Conservation (phyloP, 805 yeast genomes). For the Metschnikowia picachoensis region DNA sequence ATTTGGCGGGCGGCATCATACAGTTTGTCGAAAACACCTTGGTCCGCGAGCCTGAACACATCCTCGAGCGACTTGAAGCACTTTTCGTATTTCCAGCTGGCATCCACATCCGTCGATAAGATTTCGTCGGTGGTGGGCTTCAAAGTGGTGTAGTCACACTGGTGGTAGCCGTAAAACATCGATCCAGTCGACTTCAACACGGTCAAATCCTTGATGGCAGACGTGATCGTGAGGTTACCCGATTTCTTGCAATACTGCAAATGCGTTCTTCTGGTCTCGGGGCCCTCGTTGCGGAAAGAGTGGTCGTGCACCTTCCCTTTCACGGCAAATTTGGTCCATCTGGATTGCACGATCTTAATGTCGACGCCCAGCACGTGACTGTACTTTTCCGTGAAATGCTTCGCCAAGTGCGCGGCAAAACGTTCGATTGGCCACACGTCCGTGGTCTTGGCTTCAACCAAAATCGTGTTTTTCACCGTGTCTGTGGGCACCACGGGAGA, state of each 20-base stretch:
- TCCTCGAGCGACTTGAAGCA: slow-evolving; percentile 42
- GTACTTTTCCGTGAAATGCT: slow-evolving; percentile 77
- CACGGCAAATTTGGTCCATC: slow-evolving; percentile 76
- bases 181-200: slow-evolving; percentile 90
- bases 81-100: slow-evolving; percentile 62
- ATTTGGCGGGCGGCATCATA: slow-evolving; percentile 59
- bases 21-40: slow-evolving; percentile 62
- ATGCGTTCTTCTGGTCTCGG: slow-evolving; percentile 65
- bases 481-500: slow-evolving; percentile 90
- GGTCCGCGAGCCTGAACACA: slow-evolving; percentile 49
- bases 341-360: slow-evolving; percentile 62
- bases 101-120: slow-evolving; percentile 80
- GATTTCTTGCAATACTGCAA: slow-evolving; percentile 51
- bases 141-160: slow-evolving; percentile 86
- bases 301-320: slow-evolving; percentile 77
- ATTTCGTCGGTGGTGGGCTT: slow-evolving; percentile 81
- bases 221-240: slow-evolving; percentile 51
- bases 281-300: slow-evolving; percentile 81
- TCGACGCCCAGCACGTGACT: slow-evolving; percentile 70
- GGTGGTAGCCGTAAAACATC: slow-evolving; percentile 83
- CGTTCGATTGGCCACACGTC: slow-evolving; percentile 90
- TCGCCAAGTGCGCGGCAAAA: slow-evolving; percentile 79
- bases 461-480: slow-evolving; percentile 84
- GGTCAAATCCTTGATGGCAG: slow-evolving; percentile 73
- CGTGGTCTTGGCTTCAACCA: slow-evolving; percentile 74